A percentile compares a stretch with the other conserved stretches of the same genome.
Evolutionary conservation across 345 rosid genomes (phyloP).

Genomic region (Litchi chinensis): DNA sequence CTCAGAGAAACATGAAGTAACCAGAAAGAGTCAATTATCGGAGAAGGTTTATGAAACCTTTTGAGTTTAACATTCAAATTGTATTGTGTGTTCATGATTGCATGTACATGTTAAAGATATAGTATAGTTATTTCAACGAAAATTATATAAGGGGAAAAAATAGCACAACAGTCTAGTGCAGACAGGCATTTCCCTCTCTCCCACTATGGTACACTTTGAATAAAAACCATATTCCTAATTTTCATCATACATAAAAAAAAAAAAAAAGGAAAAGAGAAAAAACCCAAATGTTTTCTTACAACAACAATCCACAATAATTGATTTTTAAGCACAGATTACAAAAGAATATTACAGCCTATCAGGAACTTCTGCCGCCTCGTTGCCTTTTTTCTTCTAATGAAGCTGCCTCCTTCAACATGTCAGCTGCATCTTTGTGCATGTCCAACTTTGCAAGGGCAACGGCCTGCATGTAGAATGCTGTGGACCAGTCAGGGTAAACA

Average conservation of each 20-base stretch:
- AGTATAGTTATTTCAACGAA: conserved; percentile 28
- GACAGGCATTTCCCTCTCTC: conserved; percentile 10
- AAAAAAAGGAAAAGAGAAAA: neutral
- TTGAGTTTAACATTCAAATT: neutral
- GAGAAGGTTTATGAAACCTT: too few relatives aligned
- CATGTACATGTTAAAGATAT: neutral
- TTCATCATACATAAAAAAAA: conserved; percentile 19
- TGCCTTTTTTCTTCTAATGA: conserved; percentile 68
- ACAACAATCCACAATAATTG: conserved; percentile 25
- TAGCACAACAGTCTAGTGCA: conserved; percentile 13
- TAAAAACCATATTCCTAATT: conserved; percentile 24
- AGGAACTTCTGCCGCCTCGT: conserved; percentile 42
- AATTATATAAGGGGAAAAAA: conserved; percentile 15
- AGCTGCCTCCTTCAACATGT: conserved; percentile 81
- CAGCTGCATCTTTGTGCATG: conserved; percentile 83
- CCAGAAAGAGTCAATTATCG: too few relatives aligned
- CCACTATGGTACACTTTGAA: conserved; percentile 39
- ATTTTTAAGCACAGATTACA: conserved; percentile 23
- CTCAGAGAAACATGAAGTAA: too few relatives aligned
- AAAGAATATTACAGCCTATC: conserved; percentile 32
- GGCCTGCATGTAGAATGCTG: conserved; percentile 86
- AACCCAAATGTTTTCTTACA: conserved; percentile 27
- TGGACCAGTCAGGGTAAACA: conserved; percentile 85
- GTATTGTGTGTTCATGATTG: neutral
- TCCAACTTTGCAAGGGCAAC: conserved; percentile 83